phyloP scores from a whole-genome alignment of 2,329 filamentous ascomycete genomes.

The Sporothrix euskadiensis region DNA sequence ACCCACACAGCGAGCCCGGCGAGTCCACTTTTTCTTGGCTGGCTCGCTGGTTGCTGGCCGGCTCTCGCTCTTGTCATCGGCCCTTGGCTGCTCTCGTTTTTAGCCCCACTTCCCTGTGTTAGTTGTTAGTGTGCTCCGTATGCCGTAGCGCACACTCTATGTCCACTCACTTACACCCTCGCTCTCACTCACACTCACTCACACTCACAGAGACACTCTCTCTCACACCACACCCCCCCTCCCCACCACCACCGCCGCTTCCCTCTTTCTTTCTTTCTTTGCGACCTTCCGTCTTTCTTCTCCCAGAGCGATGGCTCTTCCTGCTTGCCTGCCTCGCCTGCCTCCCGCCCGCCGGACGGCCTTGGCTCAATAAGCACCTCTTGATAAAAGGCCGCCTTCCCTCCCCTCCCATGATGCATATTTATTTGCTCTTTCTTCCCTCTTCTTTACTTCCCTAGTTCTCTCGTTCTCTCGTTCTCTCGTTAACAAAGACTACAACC shows the following conservation, averaged over 20 bases:
- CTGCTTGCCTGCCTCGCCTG: background rate
- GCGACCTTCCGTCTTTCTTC: background rate
- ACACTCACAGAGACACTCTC: background rate
- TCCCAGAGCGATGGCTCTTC: background rate
- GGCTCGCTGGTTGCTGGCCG: slow-evolving; percentile 1
- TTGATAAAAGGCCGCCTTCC: slow-evolving; percentile 28
- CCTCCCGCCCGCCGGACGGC: background rate
- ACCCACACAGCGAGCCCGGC: background rate
- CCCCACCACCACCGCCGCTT: background rate
- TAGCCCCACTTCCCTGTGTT: slow-evolving; percentile 17
- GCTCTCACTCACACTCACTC: background rate
- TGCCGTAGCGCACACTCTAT: background rate
- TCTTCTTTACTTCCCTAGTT: slow-evolving; percentile 5
- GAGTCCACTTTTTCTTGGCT: slow-evolving; percentile 12
- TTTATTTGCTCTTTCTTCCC: slow-evolving; percentile 13
- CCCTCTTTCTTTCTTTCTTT: slow-evolving; percentile 13
- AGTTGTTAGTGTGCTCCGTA: slow-evolving; percentile 5
- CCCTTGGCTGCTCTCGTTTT: slow-evolving; percentile 12
- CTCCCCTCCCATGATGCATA: background rate
- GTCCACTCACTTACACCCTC: background rate
- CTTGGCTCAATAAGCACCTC: slow-evolving; percentile 26
- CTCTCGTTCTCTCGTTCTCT: slow-evolving; percentile 23
- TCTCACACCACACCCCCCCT: background rate
- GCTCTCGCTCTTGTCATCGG: slow-evolving; percentile 6
- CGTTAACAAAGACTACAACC: slow-evolving; percentile 8